Conservation (phyloP, 257 asterid genomes). For the Penstemon newberryi region DNA sequence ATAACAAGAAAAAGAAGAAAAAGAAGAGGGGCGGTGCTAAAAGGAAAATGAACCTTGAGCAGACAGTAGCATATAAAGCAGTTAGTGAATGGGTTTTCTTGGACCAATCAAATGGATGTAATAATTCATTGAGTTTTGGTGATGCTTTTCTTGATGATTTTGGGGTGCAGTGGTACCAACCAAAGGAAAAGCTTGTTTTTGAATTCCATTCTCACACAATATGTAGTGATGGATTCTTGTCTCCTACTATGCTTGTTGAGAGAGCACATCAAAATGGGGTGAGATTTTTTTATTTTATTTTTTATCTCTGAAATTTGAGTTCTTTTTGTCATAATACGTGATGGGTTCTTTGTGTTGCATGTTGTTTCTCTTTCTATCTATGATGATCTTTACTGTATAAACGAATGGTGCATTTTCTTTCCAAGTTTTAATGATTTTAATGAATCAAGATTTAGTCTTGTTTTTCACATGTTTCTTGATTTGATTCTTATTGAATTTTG, state of each 20-base stretch:
- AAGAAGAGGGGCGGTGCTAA: slow-evolving; percentile 94
- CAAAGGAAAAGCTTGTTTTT: slow-evolving; percentile 77
- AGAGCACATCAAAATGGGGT: slow-evolving; percentile 97
- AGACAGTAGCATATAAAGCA: slow-evolving; percentile 76
- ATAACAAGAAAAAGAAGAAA: slow-evolving; percentile 62
- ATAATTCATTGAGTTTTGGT: slow-evolving; percentile 23
- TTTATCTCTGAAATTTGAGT: neutral
- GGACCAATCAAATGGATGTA: slow-evolving; percentile 46
- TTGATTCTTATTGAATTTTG: slow-evolving; percentile 13
- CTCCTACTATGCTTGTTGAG: slow-evolving; percentile 93
- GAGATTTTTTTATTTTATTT: slow-evolving; percentile 23
- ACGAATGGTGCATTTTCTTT: neutral
- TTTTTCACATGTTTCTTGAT: slow-evolving; percentile 3
- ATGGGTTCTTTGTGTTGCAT: slow-evolving; percentile 19
- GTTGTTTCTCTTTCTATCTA: slow-evolving; percentile 6
- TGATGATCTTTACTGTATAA: neutral
- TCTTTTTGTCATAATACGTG: neutral
- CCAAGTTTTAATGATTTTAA: slow-evolving; percentile 10
- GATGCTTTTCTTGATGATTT: slow-evolving; percentile 62
- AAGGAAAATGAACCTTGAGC: slow-evolving; percentile 81
- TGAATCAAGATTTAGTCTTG: slow-evolving; percentile 5
- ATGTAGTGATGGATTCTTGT: slow-evolving; percentile 89
- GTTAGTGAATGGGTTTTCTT: slow-evolving; percentile 85
- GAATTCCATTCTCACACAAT: slow-evolving; percentile 86
- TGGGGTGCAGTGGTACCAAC: slow-evolving; percentile 64